Evolutionary conservation across 2,329 filamentous ascomycete genomes (phyloP).

Genomic region (Colletotrichum sp.): DNA sequence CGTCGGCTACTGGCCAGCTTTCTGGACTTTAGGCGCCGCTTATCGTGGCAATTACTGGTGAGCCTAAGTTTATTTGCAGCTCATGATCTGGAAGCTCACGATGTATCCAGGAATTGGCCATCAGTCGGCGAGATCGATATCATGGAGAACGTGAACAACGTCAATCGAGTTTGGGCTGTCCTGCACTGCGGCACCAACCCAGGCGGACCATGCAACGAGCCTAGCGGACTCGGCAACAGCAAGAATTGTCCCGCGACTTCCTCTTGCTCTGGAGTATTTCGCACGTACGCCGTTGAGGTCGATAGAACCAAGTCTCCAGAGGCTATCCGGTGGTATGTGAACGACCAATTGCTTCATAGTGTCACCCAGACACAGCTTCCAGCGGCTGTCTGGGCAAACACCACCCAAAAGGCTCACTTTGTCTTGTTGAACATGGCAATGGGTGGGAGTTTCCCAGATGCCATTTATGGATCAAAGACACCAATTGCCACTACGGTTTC

Average conservation of each 20-base stretch:
- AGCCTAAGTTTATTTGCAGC: slow-evolving; percentile 31
- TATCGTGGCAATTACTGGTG: slow-evolving; percentile 40
- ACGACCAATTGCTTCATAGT: slow-evolving; percentile 47
- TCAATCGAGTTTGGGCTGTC: slow-evolving; percentile 54
- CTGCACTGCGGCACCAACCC: slow-evolving; percentile 53
- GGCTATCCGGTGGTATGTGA: slow-evolving; percentile 54
- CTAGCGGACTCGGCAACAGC: slow-evolving; percentile 40
- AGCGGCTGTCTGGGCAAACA: slow-evolving; percentile 31
- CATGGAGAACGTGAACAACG: slow-evolving; percentile 68
- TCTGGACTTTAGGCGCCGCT: slow-evolving; percentile 47
- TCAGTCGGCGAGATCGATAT: slow-evolving; percentile 60
- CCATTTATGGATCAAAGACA: slow-evolving; percentile 18
- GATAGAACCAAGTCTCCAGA: slow-evolving; percentile 37
- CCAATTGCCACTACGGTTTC: not conserved
- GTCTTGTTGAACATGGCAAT: slow-evolving; percentile 44
- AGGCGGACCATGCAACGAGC: slow-evolving; percentile 58
- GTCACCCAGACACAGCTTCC: slow-evolving; percentile 37
- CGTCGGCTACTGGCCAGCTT: slow-evolving; percentile 48
- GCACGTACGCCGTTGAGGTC: slow-evolving; percentile 35
- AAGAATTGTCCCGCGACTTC: not conserved
- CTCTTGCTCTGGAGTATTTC: slow-evolving; percentile 21
- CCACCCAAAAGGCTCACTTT: slow-evolving; percentile 35
- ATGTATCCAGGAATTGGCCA: slow-evolving; percentile 43
- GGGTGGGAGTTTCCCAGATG: slow-evolving; percentile 41
- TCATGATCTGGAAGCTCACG: slow-evolving; percentile 59